Percentiles rank a stretch among this genome's conserved stretches.
Evolutionary conservation across 2,329 filamentous ascomycete species (phyloP).

Genomic region (Fusarium sp.): DNA sequence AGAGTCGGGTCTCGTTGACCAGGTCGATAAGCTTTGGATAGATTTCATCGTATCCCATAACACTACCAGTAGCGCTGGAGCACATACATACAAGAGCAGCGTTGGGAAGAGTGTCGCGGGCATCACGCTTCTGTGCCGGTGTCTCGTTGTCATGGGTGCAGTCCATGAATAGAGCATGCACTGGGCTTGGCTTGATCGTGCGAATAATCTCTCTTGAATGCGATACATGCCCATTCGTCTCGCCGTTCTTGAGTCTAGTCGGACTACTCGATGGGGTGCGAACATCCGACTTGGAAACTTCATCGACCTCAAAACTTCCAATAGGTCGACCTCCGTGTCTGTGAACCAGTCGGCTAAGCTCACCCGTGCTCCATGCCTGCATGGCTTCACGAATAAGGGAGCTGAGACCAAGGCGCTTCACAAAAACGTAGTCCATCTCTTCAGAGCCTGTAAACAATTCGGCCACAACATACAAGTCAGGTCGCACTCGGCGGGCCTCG

Average conservation of each 20-base stretch:
- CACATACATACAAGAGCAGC: constrained; percentile 97
- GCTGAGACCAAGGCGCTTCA: constrained; percentile 90
- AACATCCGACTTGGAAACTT: constrained; percentile 73
- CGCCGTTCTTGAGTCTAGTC: constrained; percentile 39
- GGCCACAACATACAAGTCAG: constrained; percentile 90
- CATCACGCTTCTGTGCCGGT: constrained; percentile 93
- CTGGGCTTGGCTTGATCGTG: constrained; percentile 85
- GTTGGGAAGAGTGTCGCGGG: constrained; percentile 91
- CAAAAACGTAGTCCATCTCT: constrained; percentile 95
- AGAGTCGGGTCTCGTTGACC: constrained; percentile 86
- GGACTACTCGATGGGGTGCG: constrained; percentile 48
- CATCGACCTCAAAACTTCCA: constrained; percentile 95
- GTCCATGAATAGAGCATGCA: constrained; percentile 98
- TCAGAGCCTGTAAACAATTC: constrained; percentile 97
- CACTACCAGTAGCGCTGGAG: constrained; percentile 90
- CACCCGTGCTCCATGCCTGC: constrained; percentile 96
- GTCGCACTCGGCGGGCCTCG: constrained; percentile 86
- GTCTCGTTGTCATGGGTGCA: constrained; percentile 99
- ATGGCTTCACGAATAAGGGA: constrained; percentile 96
- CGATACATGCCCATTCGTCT: constrained; percentile 45
- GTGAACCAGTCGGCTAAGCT: constrained; percentile 92
- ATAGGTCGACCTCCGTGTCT: constrained; percentile 93
- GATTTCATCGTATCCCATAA: constrained; percentile 98
- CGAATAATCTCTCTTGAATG: constrained; percentile 74
- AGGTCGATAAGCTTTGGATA: constrained; percentile 94